These are phyloP conservation scores for Diaporthe sp. DNA, from an alignment of 2,329 filamentous ascomycete genomes.

Conservation along the genomic window DNA sequence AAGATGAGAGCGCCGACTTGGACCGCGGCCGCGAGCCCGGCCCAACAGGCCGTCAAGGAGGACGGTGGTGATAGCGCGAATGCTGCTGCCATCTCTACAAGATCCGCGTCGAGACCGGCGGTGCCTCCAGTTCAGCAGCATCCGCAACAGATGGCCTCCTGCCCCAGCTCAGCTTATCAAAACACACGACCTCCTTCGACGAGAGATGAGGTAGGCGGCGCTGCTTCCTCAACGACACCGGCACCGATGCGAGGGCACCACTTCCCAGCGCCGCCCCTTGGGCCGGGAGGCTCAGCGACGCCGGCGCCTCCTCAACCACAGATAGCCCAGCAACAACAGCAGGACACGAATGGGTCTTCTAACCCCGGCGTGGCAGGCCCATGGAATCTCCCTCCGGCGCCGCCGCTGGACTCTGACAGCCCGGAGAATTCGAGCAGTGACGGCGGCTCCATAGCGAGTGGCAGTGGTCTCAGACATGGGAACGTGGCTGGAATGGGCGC, in stretches of 20 bases:
- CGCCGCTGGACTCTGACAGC: constrained; percentile 54
- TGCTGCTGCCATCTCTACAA: background rate
- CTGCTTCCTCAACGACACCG: background rate
- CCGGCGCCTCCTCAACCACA: background rate
- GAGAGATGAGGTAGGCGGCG: constrained; percentile 13
- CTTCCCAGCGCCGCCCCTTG: background rate
- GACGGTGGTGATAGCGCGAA: background rate
- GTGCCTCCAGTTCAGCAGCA: constrained; percentile 24
- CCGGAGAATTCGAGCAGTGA: constrained; percentile 58
- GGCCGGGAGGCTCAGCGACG: background rate
- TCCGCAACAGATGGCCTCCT: background rate
- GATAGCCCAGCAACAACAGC: constrained; percentile 37
- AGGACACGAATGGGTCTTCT: constrained; percentile 34
- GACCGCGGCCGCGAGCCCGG: constrained; percentile 54
- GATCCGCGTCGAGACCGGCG: background rate
- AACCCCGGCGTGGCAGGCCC: constrained; percentile 60
- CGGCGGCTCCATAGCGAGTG: constrained; percentile 49
- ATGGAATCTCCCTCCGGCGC: constrained; percentile 56
- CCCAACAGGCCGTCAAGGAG: constrained; percentile 52
- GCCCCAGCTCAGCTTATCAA: background rate
- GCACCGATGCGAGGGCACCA: background rate
- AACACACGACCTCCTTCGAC: background rate
- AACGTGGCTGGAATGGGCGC: background rate
- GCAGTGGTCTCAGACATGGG: constrained; percentile 30
- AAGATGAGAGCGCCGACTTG: constrained; percentile 66